Evolutionary conservation across 2,329 filamentous ascomycete genomes (phyloP), one percentile per base, ranked within the genome.

Genomic region (Sclerotinia glacialis): DNA sequence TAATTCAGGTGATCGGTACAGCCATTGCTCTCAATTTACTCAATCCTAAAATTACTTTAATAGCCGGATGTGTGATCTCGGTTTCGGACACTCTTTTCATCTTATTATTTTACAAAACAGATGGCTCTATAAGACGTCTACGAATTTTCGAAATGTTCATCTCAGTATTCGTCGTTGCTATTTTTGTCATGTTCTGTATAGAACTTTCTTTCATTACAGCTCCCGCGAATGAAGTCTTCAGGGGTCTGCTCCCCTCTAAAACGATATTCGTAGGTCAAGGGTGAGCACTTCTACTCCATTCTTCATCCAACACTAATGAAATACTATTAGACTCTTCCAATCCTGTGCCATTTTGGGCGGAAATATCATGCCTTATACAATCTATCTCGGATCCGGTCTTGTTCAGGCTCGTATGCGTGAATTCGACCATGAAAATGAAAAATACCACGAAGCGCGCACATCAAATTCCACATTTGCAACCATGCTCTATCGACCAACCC

Each of bases 281-380:
- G 77, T 81, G 69, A 67, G 78, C 16, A 59, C 52, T 47, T 23
- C 42, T 16, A 40, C 60, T n/a, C 21, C 9, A 34, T 6, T 18
- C 42, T 68, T 73, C 28, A 73, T 23, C 21, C 21, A 6, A 21
- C 12, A 11, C 18, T 47, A 47, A 47, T n/a, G 3, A 3, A 4
- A 12, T 14, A 18, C 4, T 34, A 50, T 6, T 55, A 76, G 80
- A 40, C 73, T 87, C 0, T 90, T 89, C 75, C 86, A 89, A 75
- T 84, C 89, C 0, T 92, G 89, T 69, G 89, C 89, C 55, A 92
- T 93, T 67, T 80, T 92, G 0, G 89, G 90, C 2, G 90, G 89
- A 2, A 93, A 89, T 0, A 86, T 89, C 28, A 89, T 89, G 87
- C 87, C 87, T 2, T 87, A 89, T 72, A 87, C 83, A 37, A 77